These are phyloP conservation scores for Colletotrichum sp. DNA, from an alignment of 2,329 filamentous ascomycete genomes.

Conservation along the genomic window DNA sequence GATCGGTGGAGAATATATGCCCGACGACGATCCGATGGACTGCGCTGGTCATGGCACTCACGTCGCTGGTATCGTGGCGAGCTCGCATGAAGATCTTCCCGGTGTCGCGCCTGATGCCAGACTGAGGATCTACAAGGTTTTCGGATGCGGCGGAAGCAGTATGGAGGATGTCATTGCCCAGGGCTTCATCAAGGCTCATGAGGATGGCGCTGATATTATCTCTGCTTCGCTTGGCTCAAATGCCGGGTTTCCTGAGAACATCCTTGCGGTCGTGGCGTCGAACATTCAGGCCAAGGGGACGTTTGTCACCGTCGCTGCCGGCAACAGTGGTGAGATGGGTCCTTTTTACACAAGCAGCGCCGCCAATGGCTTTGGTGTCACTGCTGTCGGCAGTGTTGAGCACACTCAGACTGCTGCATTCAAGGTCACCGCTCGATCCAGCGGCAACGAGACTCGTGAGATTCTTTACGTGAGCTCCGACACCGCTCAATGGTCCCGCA, in stretches of 20 bases:
- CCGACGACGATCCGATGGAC: conserved; percentile 45
- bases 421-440: neutral
- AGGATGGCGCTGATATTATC: conserved; percentile 36
- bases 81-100: conserved; percentile 37
- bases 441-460: neutral
- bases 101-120: conserved; percentile 46
- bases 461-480: neutral
- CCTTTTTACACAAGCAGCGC: conserved; percentile 7
- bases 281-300: neutral
- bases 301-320: neutral
- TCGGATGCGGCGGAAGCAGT: conserved; percentile 28
- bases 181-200: conserved; percentile 20
- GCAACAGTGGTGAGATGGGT: conserved; percentile 6
- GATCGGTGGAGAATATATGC: conserved; percentile 34
- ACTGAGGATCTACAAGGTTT: conserved; percentile 44
- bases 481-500: neutral
- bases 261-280: neutral
- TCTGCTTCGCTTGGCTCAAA: conserved; percentile 30
- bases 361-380: neutral
- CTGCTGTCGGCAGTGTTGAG: conserved; percentile 2
- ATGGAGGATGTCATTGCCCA: conserved; percentile 18
- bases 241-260: conserved; percentile 28
- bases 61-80: neutral
- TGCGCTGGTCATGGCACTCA: conserved; percentile 27
- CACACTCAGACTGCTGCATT: neutral